A percentile compares a stretch with the other conserved stretches of the same genome.
These are phyloP conservation scores for Vigna nakashimae DNA, from an alignment of 306 rosid species.

Conservation along the genomic window DNA sequence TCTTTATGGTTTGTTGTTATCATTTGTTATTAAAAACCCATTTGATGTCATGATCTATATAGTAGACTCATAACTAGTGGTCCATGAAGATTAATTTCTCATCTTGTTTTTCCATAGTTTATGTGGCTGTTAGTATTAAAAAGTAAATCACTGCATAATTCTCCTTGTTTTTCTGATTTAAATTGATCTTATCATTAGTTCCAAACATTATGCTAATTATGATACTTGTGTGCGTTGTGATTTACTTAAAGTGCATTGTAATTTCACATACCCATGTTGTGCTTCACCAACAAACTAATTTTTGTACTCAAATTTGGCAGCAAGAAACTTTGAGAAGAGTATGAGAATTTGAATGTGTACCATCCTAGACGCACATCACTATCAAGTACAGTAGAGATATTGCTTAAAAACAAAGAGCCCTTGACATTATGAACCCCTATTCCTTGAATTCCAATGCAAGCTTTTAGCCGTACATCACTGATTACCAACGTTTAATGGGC, in stretches of 20 bases:
- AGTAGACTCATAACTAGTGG: slow-evolving; percentile 28
- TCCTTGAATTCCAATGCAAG: slow-evolving; percentile 86
- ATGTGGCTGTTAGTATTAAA: slow-evolving; percentile 3
- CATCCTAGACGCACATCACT: slow-evolving; percentile 40
- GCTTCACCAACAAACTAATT: background rate
- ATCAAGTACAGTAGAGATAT: slow-evolving; percentile 49
- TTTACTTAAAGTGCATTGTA: background rate
- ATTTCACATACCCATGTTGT: background rate
- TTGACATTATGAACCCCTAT: slow-evolving; percentile 45
- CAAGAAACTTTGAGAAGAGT: slow-evolving; percentile 19
- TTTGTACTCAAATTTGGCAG: slow-evolving; percentile 9
- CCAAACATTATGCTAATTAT: too few relatives aligned
- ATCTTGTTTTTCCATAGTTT: background rate
- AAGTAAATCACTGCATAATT: background rate
- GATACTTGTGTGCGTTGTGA: background rate
- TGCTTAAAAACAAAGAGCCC: slow-evolving; percentile 66
- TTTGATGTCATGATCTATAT: slow-evolving; percentile 24
- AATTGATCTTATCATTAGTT: too few relatives aligned
- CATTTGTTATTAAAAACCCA: slow-evolving; percentile 20
- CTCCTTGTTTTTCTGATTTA: background rate
- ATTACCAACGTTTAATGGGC: slow-evolving; percentile 39
- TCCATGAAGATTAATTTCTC: slow-evolving; percentile 36
- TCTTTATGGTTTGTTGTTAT: slow-evolving; percentile 41
- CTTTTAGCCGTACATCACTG: slow-evolving; percentile 44
- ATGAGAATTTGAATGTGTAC: slow-evolving; percentile 1